phyloP scores from a whole-genome alignment of 2,329 filamentous ascomycete species.

The Fusarium poae region DNA sequence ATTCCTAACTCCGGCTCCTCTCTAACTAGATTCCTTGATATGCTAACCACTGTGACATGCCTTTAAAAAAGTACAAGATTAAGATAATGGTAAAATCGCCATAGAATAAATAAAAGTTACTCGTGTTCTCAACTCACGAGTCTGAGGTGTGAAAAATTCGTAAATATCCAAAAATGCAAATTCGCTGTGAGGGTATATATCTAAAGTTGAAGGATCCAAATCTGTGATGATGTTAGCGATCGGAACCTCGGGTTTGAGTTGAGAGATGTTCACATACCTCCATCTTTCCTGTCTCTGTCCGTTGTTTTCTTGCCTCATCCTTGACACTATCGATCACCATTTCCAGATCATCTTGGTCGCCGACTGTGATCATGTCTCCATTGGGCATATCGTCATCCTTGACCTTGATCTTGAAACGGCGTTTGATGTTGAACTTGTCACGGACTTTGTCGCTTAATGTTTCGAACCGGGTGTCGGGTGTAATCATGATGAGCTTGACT shows the following conservation, averaged over 20 bases:
- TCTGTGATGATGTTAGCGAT: conserved; percentile 52
- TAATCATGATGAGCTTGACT: conserved; percentile 92
- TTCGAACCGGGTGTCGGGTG: conserved; percentile 76
- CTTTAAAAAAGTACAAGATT: conserved; percentile 37
- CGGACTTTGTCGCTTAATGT: conserved; percentile 84
- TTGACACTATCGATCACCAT: conserved; percentile 82
- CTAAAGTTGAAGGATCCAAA: conserved; percentile 62
- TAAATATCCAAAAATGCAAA: conserved; percentile 44
- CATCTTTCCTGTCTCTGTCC: conserved; percentile 89
- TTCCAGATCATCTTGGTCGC: conserved; percentile 94
- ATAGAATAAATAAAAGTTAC: conserved; percentile 19
- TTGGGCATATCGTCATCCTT: conserved; percentile 81
- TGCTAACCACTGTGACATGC: conserved; percentile 28
- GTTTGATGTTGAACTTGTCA: conserved; percentile 84
- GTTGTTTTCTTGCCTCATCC: conserved; percentile 76
- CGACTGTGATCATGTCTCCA: conserved; percentile 96
- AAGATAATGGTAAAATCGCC: conserved; percentile 26
- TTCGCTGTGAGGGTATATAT: conserved; percentile 49
- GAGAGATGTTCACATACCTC: conserved; percentile 74
- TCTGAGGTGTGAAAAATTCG: conserved; percentile 37
- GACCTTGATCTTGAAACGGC: conserved; percentile 89
- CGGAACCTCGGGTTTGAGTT: conserved; percentile 22
- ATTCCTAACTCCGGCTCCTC: conserved; percentile 37
- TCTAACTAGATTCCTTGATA: conserved; percentile 37
- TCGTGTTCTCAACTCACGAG: conserved; percentile 14